Evolutionary conservation across 2,329 filamentous ascomycete genomes (phyloP).

Genomic region (Nigrospora sphaerica): DNA sequence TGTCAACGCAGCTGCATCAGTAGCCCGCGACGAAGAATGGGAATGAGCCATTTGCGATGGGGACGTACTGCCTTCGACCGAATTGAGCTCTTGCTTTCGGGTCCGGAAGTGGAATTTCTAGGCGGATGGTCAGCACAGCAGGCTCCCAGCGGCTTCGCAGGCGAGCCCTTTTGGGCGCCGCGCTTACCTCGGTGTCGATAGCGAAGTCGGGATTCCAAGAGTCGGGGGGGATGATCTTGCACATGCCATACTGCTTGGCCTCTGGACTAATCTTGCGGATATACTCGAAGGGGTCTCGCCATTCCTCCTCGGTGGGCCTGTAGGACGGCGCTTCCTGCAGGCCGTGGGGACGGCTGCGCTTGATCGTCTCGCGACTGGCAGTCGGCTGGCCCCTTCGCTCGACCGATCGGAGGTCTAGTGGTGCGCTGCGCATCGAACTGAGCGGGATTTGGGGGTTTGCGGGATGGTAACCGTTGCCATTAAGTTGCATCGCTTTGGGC

Average conservation of each 20-base stretch:
- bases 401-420: conserved; percentile 81
- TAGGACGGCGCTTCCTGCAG: conserved; percentile 88
- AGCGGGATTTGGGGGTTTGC: conserved; percentile 43
- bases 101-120: conserved; percentile 97
- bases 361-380: conserved; percentile 66
- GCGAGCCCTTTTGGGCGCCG: background rate
- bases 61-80: conserved; percentile 87
- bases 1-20: conserved; percentile 23
- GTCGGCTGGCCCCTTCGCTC: conserved; percentile 83
- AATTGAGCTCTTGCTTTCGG: conserved; percentile 92
- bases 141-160: background rate
- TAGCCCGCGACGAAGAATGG: conserved; percentile 7
- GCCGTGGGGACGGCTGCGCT: conserved; percentile 73
- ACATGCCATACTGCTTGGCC: conserved; percentile 81
- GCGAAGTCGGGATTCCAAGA: conserved; percentile 93
- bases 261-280: conserved; percentile 87
- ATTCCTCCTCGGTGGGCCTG: conserved; percentile 85
- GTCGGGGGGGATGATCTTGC: conserved; percentile 91
- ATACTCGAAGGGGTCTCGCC: conserved; percentile 88
- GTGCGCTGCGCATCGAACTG: conserved; percentile 48
- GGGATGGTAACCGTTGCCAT: conserved; percentile 46
- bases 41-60: conserved; percentile 13
- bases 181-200: conserved; percentile 86
- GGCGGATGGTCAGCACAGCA: background rate
- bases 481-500: conserved; percentile 41